Conservation (phyloP, 2,329 filamentous ascomycete species). For the Aspergillus sp. region DNA sequence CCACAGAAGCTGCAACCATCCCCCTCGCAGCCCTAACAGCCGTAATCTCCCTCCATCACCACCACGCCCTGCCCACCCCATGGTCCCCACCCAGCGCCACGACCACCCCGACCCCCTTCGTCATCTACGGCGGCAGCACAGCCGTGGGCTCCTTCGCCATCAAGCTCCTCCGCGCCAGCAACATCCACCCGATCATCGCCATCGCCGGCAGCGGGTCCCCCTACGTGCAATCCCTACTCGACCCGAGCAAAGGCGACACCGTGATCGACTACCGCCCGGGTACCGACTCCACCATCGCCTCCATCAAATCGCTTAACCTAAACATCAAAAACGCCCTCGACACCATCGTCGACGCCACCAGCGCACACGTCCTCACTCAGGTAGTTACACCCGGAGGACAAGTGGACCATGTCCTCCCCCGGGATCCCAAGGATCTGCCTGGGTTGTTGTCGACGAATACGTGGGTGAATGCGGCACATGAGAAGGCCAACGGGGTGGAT, state of each 20-base stretch:
- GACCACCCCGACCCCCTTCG: constrained; percentile 35
- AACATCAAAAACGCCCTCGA: constrained; percentile 13
- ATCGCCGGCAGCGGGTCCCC: constrained; percentile 57
- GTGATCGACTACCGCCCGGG: constrained; percentile 64
- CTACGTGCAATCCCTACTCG: constrained; percentile 57
- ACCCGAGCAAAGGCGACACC: constrained; percentile 56
- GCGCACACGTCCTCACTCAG: neutral
- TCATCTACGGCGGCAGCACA: constrained; percentile 54
- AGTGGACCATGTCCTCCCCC: constrained; percentile 15
- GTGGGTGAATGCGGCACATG: constrained; percentile 10
- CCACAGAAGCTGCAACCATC: constrained; percentile 57
- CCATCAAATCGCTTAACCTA: constrained; percentile 31
- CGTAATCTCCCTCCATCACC: constrained; percentile 53
- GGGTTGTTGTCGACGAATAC: constrained; percentile 11
- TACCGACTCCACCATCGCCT: constrained; percentile 54
- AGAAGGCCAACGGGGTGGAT: constrained; percentile 1
- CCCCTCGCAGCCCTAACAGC: constrained; percentile 60
- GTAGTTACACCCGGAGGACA: constrained; percentile 17
- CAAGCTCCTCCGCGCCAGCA: constrained; percentile 56
- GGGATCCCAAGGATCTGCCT: constrained; percentile 5
- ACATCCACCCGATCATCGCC: constrained; percentile 64
- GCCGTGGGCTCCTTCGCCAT: constrained; percentile 62
- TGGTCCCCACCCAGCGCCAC: constrained; percentile 44
- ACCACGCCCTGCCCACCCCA: constrained; percentile 52
- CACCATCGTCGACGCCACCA: constrained; percentile 6